These are phyloP conservation scores for Candida buenavistaensis DNA, from an alignment of 1,139 yeast genomes.

Conservation along the genomic window DNA sequence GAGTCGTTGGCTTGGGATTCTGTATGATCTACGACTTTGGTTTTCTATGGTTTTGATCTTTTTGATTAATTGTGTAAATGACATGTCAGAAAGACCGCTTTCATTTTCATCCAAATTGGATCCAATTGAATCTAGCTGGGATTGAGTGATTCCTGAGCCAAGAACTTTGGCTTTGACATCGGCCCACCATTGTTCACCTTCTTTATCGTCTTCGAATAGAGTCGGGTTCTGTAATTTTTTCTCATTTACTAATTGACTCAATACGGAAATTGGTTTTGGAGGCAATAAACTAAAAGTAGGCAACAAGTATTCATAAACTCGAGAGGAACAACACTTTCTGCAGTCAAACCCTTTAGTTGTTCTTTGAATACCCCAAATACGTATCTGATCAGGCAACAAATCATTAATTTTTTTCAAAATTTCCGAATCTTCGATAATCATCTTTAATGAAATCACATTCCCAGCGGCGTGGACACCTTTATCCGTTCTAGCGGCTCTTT, in stretches of 20 bases:
- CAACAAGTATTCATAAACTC: constrained; percentile 89
- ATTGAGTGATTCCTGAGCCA: constrained; percentile 48
- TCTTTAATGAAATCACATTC: constrained; percentile 81
- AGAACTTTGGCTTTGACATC: constrained; percentile 46
- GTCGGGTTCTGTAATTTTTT: constrained; percentile 60
- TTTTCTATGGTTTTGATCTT: constrained; percentile 67
- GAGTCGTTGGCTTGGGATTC: constrained; percentile 63
- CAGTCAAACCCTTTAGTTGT: constrained; percentile 93
- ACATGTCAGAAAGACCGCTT: constrained; percentile 11
- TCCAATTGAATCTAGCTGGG: constrained; percentile 28
- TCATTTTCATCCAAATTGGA: constrained; percentile 14
- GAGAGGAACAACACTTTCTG: constrained; percentile 89
- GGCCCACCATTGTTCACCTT: constrained; percentile 75
- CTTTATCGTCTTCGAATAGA: constrained; percentile 54
- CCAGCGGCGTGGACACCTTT: constrained; percentile 99
- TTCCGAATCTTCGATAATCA: constrained; percentile 86
- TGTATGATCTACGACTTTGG: constrained; percentile 63
- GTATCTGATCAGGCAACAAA: constrained; percentile 76
- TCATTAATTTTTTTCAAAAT: constrained; percentile 72
- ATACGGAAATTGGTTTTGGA: constrained; percentile 74
- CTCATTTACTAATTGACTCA: constrained; percentile 58
- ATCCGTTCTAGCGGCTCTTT: constrained; percentile 97
- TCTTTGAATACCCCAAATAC: constrained; percentile 91
- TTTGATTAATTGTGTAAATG: constrained; percentile 39
- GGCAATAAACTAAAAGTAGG: constrained; percentile 90